Evolutionary conservation across 2,329 filamentous ascomycete genomes (phyloP).

Genomic region (Grosmannia huntii): DNA sequence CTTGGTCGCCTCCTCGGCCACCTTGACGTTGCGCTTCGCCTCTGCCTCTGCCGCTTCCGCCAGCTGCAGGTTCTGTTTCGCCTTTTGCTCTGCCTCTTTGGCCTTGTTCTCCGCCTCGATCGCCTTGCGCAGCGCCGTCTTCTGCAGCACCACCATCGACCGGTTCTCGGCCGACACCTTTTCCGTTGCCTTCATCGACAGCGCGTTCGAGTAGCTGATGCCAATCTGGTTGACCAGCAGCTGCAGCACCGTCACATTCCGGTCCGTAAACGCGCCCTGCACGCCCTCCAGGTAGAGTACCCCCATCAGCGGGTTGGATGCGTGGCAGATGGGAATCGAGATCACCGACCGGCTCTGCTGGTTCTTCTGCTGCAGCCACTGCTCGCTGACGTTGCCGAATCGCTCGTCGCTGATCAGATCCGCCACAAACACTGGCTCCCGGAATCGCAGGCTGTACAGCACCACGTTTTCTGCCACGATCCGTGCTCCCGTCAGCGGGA

Average conservation of each 20-base stretch:
- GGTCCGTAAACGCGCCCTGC: constrained; percentile 64
- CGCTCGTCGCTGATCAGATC: constrained; percentile 64
- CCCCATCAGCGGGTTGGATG: constrained; percentile 55
- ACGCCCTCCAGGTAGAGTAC: constrained; percentile 65
- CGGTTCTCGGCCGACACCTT: constrained; percentile 68
- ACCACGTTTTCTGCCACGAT: constrained; percentile 66
- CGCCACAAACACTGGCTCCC: constrained; percentile 60
- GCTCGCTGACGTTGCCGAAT: constrained; percentile 60
- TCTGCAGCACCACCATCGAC: constrained; percentile 67
- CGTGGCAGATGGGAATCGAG: constrained; percentile 67
- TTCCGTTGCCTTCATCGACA: constrained; percentile 58
- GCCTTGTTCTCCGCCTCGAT: constrained; percentile 63
- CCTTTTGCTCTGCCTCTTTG: constrained; percentile 62
- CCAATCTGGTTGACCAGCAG: constrained; percentile 69
- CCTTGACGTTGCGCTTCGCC: constrained; percentile 64
- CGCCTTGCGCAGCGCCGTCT: constrained; percentile 58
- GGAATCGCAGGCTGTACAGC: constrained; percentile 63
- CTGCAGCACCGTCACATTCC: constrained; percentile 53
- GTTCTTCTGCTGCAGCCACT: constrained; percentile 49
- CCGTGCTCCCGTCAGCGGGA: constrained; percentile 51
- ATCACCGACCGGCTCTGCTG: constrained; percentile 63
- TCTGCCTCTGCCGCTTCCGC: constrained; percentile 71
- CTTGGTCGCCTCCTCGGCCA: constrained; percentile 72
- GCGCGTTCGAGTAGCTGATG: constrained; percentile 56
- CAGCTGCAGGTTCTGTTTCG: constrained; percentile 64